phyloP scores from a whole-genome alignment of 2,329 filamentous ascomycete species.

The Calonectria henricotiae region DNA sequence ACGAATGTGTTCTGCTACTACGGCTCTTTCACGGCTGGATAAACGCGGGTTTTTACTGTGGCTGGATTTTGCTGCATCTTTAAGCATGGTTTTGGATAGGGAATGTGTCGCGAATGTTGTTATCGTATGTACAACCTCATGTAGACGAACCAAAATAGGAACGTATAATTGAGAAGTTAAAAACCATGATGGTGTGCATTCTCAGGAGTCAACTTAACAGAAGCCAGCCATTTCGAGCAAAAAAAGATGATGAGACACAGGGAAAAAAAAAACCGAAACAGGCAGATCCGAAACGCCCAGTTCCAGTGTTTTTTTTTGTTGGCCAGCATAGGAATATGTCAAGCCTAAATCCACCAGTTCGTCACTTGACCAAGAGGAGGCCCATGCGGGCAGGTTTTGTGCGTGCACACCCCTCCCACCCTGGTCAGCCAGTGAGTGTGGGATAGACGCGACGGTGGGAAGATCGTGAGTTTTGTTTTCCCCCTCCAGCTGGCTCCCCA shows the following conservation, averaged over 20 bases:
- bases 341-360: slow-evolving; percentile 28
- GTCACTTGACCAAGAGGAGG: slow-evolving; percentile 12
- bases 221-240: background rate
- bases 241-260: background rate
- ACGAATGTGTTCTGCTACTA: slow-evolving; percentile 1
- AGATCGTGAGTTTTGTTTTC: slow-evolving; percentile 41
- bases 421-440: slow-evolving; percentile 23
- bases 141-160: background rate
- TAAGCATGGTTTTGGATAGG: background rate
- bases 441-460: slow-evolving; percentile 40
- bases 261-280: background rate
- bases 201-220: background rate
- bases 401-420: slow-evolving; percentile 27
- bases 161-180: background rate
- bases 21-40: background rate
- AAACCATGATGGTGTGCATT: too few species aligned
- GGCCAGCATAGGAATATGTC: background rate
- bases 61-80: background rate
- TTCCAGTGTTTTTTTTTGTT: slow-evolving; percentile 2
- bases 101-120: background rate
- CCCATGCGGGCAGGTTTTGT: slow-evolving; percentile 36
- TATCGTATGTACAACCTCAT: background rate
- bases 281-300: background rate
- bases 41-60: background rate
- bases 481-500: background rate